Conservation (phyloP, 192 early-diverging fungal species). For the Paraglomus brasilianum region DNA sequence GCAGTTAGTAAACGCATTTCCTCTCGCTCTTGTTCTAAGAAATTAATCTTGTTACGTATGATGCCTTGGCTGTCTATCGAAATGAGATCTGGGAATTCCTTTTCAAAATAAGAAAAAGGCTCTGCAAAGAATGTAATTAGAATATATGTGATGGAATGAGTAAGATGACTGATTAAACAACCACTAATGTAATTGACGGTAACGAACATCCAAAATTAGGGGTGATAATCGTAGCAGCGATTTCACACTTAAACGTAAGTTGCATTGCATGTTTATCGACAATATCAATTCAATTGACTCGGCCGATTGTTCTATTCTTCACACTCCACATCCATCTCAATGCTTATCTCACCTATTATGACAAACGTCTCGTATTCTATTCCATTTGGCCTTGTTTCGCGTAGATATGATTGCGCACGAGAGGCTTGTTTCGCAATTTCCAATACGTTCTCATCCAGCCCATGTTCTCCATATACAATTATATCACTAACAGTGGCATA, state of each 20-base stretch:
- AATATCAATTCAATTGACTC: too few species aligned
- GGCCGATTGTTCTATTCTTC: too few species aligned
- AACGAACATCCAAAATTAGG: too few species aligned
- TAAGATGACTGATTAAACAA: too few species aligned
- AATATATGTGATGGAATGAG: neutral
- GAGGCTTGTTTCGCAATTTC: conserved; percentile 43
- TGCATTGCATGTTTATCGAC: too few species aligned
- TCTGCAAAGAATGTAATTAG: conserved; percentile 33
- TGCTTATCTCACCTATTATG: conserved; percentile 40
- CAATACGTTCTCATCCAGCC: conserved; percentile 31
- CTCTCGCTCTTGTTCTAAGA: conserved; percentile 50
- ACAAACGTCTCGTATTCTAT: conserved; percentile 46
- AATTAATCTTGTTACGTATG: conserved; percentile 45
- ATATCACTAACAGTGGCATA: conserved; percentile 53
- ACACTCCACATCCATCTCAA: too few species aligned
- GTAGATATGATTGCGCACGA: conserved; percentile 42
- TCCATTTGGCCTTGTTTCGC: conserved; percentile 31
- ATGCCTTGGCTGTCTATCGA: conserved; percentile 35
- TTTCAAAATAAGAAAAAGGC: conserved; percentile 41
- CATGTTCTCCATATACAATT: conserved; percentile 46
- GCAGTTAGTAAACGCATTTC: conserved; percentile 51
- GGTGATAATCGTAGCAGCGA: too few species aligned
- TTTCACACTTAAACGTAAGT: too few species aligned
- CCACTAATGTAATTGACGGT: too few species aligned
- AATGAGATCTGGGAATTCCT: conserved; percentile 42